Evolutionary conservation across 176 grass and related monocot genomes (phyloP), one percentile per base, ranked within the genome.

Genomic region (Canna indica): DNA sequence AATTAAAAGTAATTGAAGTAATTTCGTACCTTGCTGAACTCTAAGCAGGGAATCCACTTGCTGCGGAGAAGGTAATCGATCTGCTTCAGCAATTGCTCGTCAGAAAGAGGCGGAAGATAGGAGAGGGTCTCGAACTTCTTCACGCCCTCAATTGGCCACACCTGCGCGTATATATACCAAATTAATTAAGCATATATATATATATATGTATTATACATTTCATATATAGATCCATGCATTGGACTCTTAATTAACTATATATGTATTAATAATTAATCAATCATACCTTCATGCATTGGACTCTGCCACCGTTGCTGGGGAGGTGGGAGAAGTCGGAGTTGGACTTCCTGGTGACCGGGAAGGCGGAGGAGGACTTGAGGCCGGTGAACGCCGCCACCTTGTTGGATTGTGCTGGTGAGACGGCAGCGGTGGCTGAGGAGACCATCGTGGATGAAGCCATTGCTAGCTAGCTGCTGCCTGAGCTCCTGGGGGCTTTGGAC

Each of bases 51-150:
- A 64, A 64, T 35, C 61, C 61, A 64, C 15, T 64, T 64, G 61
- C 30, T 35, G 3, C 61, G 61, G 61, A 64, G 32, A 20, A 64
- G 61, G 61, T 64, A 64, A 28, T 64, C 61, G 3, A 64, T 36
- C 33, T 64, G 61, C 61, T 64, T 64, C 14, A 64, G 1, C 31
- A 64, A 20, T 14, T 13, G 5, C 12, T 64, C 61, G 1, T 32
- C 33, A 0, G 30, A 15, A 0, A 64, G 61, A 35, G 61, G 8
- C 20, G 61, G 61, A 64, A 36, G 61, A 30, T 64, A 64, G 33
- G 61, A 64, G 15, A 64, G 61, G 12, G 61, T 64, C 61, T 64
- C 61, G 33, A 64, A 64, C 61, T 64, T 64, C 61, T 64, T 64
- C 16, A 22, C 22, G 31, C 61, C 32, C 14, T 64, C 61, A 8